Percentiles rank a stretch among this genome's conserved stretches.
phyloP scores from a whole-genome alignment of 768 basidiomycete species.

The Daedaleopsis sinensis region DNA sequence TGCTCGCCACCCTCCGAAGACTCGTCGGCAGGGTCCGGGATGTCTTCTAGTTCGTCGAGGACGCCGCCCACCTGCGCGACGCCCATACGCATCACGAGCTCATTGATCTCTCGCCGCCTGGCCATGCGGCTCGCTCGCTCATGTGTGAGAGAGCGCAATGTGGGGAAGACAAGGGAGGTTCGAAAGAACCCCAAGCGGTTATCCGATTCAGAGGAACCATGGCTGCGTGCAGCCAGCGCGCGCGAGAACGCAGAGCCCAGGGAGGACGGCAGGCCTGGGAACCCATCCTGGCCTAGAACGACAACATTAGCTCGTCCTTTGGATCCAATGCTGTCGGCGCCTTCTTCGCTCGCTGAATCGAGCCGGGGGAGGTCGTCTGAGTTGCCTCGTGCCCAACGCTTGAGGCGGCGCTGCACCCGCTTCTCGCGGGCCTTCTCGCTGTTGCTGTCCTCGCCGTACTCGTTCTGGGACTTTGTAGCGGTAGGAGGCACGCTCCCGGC shows the following conservation, averaged over 20 bases:
- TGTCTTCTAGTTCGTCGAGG: constrained; percentile 44
- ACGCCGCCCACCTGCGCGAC: constrained; percentile 74
- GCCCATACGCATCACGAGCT: constrained; percentile 83
- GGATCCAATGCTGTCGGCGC: constrained; percentile 35
- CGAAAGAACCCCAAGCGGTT: constrained; percentile 57
- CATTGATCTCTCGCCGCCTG: constrained; percentile 76
- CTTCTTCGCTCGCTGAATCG: constrained; percentile 38
- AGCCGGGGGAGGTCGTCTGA: constrained; percentile 64
- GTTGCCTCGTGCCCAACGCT: constrained; percentile 74
- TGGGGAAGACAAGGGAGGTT: constrained; percentile 70
- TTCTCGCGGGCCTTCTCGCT: constrained; percentile 72
- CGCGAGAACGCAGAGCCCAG: constrained; percentile 29
- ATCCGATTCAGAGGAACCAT: constrained; percentile 17
- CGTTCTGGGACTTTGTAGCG: constrained; percentile 42
- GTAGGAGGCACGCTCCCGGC: constrained; percentile 36
- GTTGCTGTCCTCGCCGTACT: constrained; percentile 69
- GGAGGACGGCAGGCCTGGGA: constrained; percentile 41
- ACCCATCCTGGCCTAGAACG: constrained; percentile 46
- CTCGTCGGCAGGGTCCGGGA: constrained; percentile 20
- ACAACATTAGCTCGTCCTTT: constrained; percentile 39
- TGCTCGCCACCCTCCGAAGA: constrained; percentile 24
- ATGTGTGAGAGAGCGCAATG: constrained; percentile 49
- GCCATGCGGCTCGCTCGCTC: constrained; percentile 62
- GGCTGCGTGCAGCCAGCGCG: constrained; percentile 13
- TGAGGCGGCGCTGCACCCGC: constrained; percentile 70